Evolutionary conservation across 2,329 filamentous ascomycete species (phyloP).

Genomic region (Mycosphaerelloides madeirae): DNA sequence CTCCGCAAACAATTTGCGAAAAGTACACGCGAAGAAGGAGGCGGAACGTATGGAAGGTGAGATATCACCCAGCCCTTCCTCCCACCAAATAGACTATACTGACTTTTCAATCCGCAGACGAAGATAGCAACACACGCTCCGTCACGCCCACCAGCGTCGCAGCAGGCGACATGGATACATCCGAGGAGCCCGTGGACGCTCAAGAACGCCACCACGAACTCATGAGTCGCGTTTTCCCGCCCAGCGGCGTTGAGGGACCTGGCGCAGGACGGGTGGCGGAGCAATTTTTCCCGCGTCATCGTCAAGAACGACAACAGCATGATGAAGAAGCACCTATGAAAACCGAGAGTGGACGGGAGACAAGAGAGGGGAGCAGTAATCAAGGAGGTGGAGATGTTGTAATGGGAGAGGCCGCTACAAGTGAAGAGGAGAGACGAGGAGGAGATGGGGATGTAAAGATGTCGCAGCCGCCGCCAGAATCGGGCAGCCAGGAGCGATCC

Average conservation of each 20-base stretch:
- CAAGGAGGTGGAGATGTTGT: constrained; percentile 13
- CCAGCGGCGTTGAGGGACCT: constrained; percentile 15
- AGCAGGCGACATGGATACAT: constrained; percentile 17
- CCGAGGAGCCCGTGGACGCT: constrained; percentile 17
- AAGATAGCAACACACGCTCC: constrained; percentile 17
- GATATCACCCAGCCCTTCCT: constrained; percentile 10
- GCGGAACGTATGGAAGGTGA: constrained; percentile 30
- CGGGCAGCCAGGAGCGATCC: background rate
- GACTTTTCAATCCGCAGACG: constrained; percentile 8
- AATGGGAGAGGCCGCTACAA: no score
- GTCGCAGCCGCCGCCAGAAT: background rate
- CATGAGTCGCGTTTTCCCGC: constrained; percentile 30
- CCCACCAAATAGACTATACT: constrained; percentile 14
- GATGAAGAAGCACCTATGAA: constrained; percentile 10
- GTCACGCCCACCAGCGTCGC: constrained; percentile 18
- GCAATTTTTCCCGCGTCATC: constrained; percentile 21
- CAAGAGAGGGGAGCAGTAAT: constrained; percentile 5
- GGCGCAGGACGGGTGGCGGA: constrained; percentile 14
- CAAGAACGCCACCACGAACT: constrained; percentile 27
- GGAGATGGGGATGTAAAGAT: constrained; percentile 2
- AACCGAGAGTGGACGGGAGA: constrained; percentile 7
- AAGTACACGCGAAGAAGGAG: constrained; percentile 49
- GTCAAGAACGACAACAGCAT: no score
- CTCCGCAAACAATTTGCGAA: constrained; percentile 48
- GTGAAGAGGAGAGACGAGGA: constrained; percentile 9